Conservation (phyloP, 176 grass and related monocot species). For the Phragmites australis region DNA sequence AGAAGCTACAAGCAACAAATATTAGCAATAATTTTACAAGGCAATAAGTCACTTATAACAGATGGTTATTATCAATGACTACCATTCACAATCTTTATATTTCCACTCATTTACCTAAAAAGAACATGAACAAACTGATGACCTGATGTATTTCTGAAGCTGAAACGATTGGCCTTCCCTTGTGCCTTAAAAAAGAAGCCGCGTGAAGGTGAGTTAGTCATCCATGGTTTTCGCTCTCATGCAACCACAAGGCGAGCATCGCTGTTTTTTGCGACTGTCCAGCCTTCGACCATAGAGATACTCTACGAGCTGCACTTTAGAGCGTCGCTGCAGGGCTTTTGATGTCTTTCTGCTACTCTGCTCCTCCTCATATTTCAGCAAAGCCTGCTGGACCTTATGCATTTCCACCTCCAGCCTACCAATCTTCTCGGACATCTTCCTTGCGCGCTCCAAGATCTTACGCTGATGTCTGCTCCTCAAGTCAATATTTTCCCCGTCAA, state of each 20-base stretch:
- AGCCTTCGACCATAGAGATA: conserved; percentile 73
- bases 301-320: conserved; percentile 73
- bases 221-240: conserved; percentile 63
- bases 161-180: conserved; percentile 35
- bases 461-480: conserved; percentile 63
- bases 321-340: conserved; percentile 41
- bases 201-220: conserved; percentile 40
- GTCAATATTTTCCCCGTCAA: conserved; percentile 50
- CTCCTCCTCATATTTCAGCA: conserved; percentile 70
- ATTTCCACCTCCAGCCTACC: conserved; percentile 73
- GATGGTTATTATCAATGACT: conserved; percentile 37
- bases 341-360: conserved; percentile 45
- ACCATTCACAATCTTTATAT: conserved; percentile 49
- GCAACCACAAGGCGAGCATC: conserved; percentile 66
- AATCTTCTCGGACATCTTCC: conserved; percentile 82
- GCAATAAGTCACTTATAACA: background rate
- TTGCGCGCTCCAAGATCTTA: conserved; percentile 73
- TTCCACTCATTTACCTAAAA: conserved; percentile 42
- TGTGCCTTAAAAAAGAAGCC: conserved; percentile 41
- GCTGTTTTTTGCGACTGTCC: conserved; percentile 51
- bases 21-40: conserved; percentile 40
- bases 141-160: conserved; percentile 29
- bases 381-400: conserved; percentile 65
- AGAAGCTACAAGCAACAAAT: conserved; percentile 35
- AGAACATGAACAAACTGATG: conserved; percentile 6